Conservation (phyloP, 208 protist species). For the Wallacemonas sp. region DNA sequence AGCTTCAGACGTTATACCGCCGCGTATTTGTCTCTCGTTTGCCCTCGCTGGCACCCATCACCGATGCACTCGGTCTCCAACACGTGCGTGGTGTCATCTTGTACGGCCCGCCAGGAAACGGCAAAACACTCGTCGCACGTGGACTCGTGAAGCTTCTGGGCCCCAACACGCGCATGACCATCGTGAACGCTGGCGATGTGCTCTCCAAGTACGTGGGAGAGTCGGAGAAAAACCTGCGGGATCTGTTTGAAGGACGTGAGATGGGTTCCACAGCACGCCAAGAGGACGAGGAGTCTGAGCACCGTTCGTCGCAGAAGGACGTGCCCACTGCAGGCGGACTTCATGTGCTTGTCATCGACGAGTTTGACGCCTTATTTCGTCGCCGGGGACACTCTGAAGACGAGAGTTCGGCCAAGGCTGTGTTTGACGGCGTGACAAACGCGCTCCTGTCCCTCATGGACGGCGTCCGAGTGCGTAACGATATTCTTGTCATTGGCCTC, state of each 20-base stretch:
- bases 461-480: slow-evolving; percentile 72
- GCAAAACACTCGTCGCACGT: slow-evolving; percentile 99
- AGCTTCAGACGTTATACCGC: slow-evolving; percentile 97
- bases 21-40: slow-evolving; percentile 98
- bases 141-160: slow-evolving; percentile 98
- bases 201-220: slow-evolving; percentile 99
- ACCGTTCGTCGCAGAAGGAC: neutral
- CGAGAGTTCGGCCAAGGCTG: slow-evolving; percentile 93
- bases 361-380: slow-evolving; percentile 99
- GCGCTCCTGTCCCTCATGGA: slow-evolving; percentile 96
- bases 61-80: slow-evolving; percentile 87
- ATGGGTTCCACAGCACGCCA: slow-evolving; percentile 49
- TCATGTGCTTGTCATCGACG: slow-evolving; percentile 99
- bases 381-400: slow-evolving; percentile 83
- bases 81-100: slow-evolving; percentile 99
- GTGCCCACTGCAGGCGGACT: too few relatives aligned
- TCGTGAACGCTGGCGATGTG: slow-evolving; percentile 97
- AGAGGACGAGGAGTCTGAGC: slow-evolving; percentile 28
- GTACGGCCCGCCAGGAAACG: slow-evolving; percentile 99
- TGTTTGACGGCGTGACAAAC: slow-evolving; percentile 99
- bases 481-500: slow-evolving; percentile 95
- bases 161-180: slow-evolving; percentile 57
- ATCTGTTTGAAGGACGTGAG: slow-evolving; percentile 97
- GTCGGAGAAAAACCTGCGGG: slow-evolving; percentile 98
- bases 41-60: slow-evolving; percentile 72